Conservation (phyloP, 2,329 filamentous ascomycete genomes). For the Elsinoe necatrix region DNA sequence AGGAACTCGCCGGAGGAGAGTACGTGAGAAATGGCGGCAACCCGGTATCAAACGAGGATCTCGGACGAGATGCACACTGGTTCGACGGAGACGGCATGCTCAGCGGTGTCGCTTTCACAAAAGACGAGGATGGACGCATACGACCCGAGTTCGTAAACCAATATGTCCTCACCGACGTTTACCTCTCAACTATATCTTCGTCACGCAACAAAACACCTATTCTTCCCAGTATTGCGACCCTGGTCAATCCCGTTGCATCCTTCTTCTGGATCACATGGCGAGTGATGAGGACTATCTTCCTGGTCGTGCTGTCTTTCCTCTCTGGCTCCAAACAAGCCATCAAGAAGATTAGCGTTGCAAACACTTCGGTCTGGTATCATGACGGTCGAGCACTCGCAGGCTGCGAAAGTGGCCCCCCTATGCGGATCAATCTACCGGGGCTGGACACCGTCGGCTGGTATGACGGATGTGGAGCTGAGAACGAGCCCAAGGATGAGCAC, state of each 20-base stretch:
- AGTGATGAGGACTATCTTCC: constrained; percentile 49
- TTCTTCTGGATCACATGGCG: constrained; percentile 43
- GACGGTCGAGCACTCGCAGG: constrained; percentile 60
- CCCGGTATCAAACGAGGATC: constrained; percentile 53
- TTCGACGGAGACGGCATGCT: constrained; percentile 72
- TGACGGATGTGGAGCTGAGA: constrained; percentile 50
- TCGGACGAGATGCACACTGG: constrained; percentile 59
- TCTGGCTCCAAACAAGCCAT: constrained; percentile 50
- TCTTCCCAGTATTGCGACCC: constrained; percentile 57
- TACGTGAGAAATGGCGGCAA: constrained; percentile 67
- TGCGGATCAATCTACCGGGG: constrained; percentile 54
- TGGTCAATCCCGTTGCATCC: constrained; percentile 52
- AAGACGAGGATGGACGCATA: constrained; percentile 36
- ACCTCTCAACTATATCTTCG: constrained; percentile 46
- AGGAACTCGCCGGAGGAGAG: constrained; percentile 59
- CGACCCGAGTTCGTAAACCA: constrained; percentile 60
- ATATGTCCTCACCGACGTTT: constrained; percentile 60
- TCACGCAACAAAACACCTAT: constrained; percentile 46
- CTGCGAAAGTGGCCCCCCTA: constrained; percentile 63
- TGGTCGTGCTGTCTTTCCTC: constrained; percentile 51
- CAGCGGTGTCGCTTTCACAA: constrained; percentile 54
- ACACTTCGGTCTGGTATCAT: constrained; percentile 58
- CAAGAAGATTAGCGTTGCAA: constrained; percentile 62
- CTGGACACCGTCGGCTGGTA: constrained; percentile 65
- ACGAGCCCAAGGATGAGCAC: constrained; percentile 32